phyloP scores from a whole-genome alignment of 208 protist genomes.

The Acanthamoeba lenticulata region DNA sequence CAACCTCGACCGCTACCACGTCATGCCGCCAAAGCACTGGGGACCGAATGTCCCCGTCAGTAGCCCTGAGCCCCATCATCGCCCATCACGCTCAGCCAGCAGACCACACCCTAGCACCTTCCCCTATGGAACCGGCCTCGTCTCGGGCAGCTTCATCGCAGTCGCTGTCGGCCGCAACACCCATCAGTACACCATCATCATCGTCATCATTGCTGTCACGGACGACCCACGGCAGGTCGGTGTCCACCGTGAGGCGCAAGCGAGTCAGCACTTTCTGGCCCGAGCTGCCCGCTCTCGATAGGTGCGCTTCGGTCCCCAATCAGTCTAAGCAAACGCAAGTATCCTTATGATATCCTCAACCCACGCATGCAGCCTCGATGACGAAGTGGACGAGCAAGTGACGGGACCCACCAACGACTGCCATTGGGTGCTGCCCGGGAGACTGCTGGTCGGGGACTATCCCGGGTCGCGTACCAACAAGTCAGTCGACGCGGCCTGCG shows the following conservation, averaged over 20 bases:
- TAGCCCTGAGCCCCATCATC: no score
- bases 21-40: no score
- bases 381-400: not conserved
- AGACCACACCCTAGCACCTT: not conserved
- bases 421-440: not conserved
- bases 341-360: not conserved
- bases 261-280: not conserved
- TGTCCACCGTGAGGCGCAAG: not conserved
- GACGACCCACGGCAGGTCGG: not conserved
- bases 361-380: not conserved
- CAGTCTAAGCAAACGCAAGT: not conserved
- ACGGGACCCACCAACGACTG: not conserved
- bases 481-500: not conserved
- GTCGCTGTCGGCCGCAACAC: no score
- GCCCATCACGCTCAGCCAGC: no score
- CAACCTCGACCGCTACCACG: no score
- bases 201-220: no score
- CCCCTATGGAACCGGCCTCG: not conserved
- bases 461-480: not conserved
- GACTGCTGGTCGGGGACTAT: conserved; percentile 3
- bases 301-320: not conserved
- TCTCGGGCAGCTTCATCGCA: no score
- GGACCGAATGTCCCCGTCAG: no score
- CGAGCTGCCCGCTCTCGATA: not conserved
- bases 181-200: no score